These are phyloP conservation scores for Salix caprea DNA, from an alignment of 345 rosid genomes.

Conservation along the genomic window DNA sequence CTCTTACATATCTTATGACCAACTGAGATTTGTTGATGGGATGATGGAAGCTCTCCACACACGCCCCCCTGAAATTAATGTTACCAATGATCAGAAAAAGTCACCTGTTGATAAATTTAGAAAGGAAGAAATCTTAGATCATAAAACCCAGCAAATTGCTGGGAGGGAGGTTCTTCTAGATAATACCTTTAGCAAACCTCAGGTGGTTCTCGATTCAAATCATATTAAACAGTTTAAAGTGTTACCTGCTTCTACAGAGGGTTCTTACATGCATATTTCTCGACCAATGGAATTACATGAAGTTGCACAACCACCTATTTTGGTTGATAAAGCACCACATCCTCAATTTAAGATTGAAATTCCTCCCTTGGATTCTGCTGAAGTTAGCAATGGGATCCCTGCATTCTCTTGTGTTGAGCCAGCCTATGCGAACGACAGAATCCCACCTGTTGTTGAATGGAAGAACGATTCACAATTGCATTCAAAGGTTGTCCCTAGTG, in stretches of 20 bases:
- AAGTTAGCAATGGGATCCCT: slow-evolving; percentile 28
- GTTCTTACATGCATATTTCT: slow-evolving; percentile 23
- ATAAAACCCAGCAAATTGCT: slow-evolving; percentile 25
- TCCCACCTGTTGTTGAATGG: slow-evolving; percentile 29
- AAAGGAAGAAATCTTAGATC: slow-evolving; percentile 34
- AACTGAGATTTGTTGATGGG: slow-evolving; percentile 34
- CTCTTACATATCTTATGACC: slow-evolving; percentile 20
- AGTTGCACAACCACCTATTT: slow-evolving; percentile 23
- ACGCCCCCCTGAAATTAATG: slow-evolving; percentile 21
- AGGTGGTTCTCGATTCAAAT: slow-evolving; percentile 26
- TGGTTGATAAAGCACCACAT: slow-evolving; percentile 34
- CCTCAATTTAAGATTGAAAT: slow-evolving; percentile 35
- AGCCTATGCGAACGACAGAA: slow-evolving; percentile 25
- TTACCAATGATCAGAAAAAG: slow-evolving; percentile 31
- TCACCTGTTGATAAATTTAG: slow-evolving; percentile 26
- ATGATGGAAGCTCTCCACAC: slow-evolving; percentile 38
- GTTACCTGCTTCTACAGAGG: slow-evolving; percentile 24
- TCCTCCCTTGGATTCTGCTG: slow-evolving; percentile 35
- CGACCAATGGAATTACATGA: slow-evolving; percentile 32
- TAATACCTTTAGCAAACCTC: slow-evolving; percentile 26
- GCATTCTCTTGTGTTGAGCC: slow-evolving; percentile 26
- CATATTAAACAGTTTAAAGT: slow-evolving; percentile 24
- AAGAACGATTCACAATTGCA: slow-evolving; percentile 31
- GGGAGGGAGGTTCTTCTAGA: slow-evolving; percentile 36
- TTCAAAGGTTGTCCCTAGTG: slow-evolving; percentile 22